These are phyloP conservation scores for Sporothrix variecibatus DNA, from an alignment of 2,329 filamentous ascomycete species.

Conservation along the genomic window DNA sequence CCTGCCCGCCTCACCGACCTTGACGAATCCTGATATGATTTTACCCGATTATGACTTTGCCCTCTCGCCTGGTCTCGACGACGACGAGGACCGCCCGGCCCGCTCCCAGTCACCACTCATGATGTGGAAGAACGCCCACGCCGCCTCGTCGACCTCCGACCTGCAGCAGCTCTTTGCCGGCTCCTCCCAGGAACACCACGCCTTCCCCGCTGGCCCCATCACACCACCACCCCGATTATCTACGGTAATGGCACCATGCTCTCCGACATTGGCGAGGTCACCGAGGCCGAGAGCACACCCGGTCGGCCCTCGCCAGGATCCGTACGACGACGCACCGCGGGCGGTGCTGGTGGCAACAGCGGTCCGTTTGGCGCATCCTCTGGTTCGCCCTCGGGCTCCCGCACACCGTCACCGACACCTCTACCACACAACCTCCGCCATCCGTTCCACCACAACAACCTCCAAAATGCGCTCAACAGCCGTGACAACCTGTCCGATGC, in stretches of 20 bases:
- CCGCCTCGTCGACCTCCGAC: slow-evolving; percentile 37
- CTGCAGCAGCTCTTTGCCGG: slow-evolving; percentile 50
- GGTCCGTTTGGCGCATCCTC: not conserved
- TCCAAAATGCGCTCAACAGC: slow-evolving; percentile 33
- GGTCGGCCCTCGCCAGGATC: slow-evolving; percentile 42
- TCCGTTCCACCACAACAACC: slow-evolving; percentile 28
- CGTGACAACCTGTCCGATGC: slow-evolving; percentile 38
- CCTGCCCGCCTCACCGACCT: slow-evolving; percentile 73
- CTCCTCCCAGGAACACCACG: slow-evolving; percentile 38
- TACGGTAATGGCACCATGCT: slow-evolving; percentile 71
- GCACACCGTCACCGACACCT: slow-evolving; percentile 34
- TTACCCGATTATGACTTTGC: slow-evolving; percentile 71
- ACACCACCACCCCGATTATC: slow-evolving; percentile 63
- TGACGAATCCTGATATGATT: slow-evolving; percentile 95
- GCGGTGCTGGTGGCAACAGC: not conserved
- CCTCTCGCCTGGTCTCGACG: slow-evolving; percentile 53
- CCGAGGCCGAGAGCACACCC: slow-evolving; percentile 53
- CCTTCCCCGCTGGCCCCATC: slow-evolving; percentile 48
- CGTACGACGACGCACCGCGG: slow-evolving; percentile 17
- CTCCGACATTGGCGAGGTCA: slow-evolving; percentile 63
- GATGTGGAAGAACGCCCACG: slow-evolving; percentile 54
- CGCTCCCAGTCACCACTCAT: slow-evolving; percentile 51
- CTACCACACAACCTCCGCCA: slow-evolving; percentile 25
- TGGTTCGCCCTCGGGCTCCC: slow-evolving; percentile 38
- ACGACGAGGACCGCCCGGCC: slow-evolving; percentile 43